Conservation (phyloP, 1,284 basidiomycete species). For the Moniliella sp. region DNA sequence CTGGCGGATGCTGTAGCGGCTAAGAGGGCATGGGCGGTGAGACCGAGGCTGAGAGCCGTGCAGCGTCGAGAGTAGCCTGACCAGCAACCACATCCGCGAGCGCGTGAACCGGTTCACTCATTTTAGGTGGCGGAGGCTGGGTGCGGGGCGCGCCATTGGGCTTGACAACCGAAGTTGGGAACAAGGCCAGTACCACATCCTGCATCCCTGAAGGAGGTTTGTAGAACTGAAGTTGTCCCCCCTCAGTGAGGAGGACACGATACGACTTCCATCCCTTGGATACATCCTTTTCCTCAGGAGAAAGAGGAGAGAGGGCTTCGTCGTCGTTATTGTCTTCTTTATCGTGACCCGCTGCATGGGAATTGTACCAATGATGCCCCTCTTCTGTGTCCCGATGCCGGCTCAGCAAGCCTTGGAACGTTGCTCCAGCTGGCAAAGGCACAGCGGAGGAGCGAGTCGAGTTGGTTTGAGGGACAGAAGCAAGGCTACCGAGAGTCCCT, state of each 20-base stretch:
- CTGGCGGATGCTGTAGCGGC: constrained; percentile 6
- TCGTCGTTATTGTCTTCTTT: constrained; percentile 1
- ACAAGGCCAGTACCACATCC: constrained; percentile 23
- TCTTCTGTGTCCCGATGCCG: constrained; percentile 23
- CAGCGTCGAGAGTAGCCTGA: constrained; percentile 6
- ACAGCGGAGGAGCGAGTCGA: no score
- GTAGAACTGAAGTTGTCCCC: constrained; percentile 23
- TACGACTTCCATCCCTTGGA: constrained; percentile 31
- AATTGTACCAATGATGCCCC: no score
- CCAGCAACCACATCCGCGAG: not conserved
- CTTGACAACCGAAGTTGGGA: constrained; percentile 9
- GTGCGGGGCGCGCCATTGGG: not conserved
- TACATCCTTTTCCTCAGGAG: constrained; percentile 18
- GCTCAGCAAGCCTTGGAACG: constrained; percentile 16
- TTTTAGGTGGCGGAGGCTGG: constrained; percentile 1
- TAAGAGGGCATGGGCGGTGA: constrained; percentile 17
- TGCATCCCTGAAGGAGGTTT: constrained; percentile 20
- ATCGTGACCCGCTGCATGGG: constrained; percentile 12
- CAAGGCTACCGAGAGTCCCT: no score
- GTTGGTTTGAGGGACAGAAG: no score
- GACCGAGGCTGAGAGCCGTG: constrained; percentile 9
- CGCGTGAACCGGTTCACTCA: constrained; percentile 1
- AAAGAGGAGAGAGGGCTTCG: not conserved
- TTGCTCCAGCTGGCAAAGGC: constrained; percentile 10
- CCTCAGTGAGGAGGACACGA: constrained; percentile 15